phyloP scores from a whole-genome alignment of 306 rosid genomes.

The Inga oerstediana region DNA sequence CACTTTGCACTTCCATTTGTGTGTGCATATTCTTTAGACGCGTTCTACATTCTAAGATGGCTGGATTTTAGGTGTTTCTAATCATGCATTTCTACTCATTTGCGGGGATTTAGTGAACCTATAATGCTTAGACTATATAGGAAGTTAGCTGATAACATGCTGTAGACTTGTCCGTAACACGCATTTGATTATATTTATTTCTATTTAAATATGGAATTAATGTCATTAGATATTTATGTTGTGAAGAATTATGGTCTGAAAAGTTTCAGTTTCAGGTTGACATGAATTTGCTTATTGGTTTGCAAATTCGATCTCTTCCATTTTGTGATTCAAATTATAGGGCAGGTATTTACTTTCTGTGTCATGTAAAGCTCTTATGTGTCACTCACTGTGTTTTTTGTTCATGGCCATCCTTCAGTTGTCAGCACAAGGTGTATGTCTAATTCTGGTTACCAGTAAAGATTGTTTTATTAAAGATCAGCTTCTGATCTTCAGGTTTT shows the following conservation, averaged over 20 bases:
- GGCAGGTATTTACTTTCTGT: background rate
- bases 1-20: background rate
- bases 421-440: slow-evolving; percentile 10
- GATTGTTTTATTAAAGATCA: background rate
- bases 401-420: background rate
- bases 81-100: background rate
- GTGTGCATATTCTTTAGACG: background rate
- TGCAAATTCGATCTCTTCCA: background rate
- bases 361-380: background rate
- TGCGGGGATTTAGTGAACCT: background rate
- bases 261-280: slow-evolving; percentile 14
- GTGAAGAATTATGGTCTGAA: background rate
- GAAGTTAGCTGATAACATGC: background rate
- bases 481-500: slow-evolving; percentile 17
- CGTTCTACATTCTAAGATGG: background rate
- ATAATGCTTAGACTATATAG: background rate
- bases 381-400: background rate
- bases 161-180: background rate
- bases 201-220: background rate
- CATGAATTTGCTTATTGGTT: background rate
- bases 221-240: background rate
- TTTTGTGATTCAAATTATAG: background rate
- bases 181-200: background rate
- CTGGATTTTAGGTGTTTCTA: background rate
- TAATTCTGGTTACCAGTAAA: background rate